These are phyloP conservation scores for Epichloe sibirici DNA, from an alignment of 2,329 filamentous ascomycete species.

Conservation along the genomic window DNA sequence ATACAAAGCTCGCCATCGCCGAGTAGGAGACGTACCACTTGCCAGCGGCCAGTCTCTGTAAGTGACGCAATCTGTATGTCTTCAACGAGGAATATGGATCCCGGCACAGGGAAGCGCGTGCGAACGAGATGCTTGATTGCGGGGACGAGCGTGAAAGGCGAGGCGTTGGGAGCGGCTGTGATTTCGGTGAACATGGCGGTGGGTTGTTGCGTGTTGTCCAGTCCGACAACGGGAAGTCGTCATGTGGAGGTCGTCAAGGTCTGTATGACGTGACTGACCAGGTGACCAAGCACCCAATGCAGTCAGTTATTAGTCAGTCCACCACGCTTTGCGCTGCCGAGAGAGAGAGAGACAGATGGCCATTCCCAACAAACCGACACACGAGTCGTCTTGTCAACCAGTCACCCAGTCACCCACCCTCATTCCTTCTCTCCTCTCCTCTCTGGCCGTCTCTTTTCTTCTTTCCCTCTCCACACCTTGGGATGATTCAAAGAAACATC, in stretches of 20 bases:
- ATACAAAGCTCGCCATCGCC: constrained; percentile 42
- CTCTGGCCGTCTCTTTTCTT: neutral
- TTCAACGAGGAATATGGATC: constrained; percentile 39
- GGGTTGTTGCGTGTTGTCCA: neutral
- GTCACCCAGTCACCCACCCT: neutral
- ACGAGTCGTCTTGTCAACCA: too few relatives aligned
- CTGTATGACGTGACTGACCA: too few relatives aligned
- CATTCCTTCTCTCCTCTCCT: neutral
- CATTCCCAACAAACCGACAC: too few relatives aligned
- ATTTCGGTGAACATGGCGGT: constrained; percentile 10
- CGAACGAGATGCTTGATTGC: constrained; percentile 36
- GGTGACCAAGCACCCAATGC: too few relatives aligned
- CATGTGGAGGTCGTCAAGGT: too few relatives aligned
- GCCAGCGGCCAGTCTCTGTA: constrained; percentile 25
- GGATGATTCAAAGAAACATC: neutral
- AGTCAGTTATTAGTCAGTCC: too few relatives aligned
- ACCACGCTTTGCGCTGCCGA: too few relatives aligned
- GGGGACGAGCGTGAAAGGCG: constrained; percentile 21
- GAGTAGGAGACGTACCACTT: constrained; percentile 34
- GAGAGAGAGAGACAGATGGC: too few relatives aligned
- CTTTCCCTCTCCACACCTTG: neutral
- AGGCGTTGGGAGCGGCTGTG: constrained; percentile 11
- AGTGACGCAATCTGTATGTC: constrained; percentile 26
- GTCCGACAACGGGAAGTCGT: too few relatives aligned
- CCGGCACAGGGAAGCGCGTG: constrained; percentile 33